Conservation (phyloP, 2,329 filamentous ascomycete species). For the Aspergillus pseudoterreus region DNA sequence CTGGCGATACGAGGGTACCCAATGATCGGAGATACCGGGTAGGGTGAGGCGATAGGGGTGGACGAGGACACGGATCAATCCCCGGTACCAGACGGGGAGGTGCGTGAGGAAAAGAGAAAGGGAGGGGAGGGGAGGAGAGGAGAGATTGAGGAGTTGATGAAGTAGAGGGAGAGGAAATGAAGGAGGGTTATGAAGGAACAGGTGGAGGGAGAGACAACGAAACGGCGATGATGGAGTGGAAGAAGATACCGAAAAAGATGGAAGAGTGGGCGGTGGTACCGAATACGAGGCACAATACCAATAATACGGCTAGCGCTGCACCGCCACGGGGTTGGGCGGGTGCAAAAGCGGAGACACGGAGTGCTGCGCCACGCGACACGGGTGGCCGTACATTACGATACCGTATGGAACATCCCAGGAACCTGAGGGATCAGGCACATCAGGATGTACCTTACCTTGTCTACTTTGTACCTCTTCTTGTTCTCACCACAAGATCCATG, state of each 20-base stretch:
- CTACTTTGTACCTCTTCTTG: background rate
- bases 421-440: background rate
- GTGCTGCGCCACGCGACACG: background rate
- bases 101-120: background rate
- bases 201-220: background rate
- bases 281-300: background rate
- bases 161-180: background rate
- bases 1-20: background rate
- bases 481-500: background rate
- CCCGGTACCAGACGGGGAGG: background rate
- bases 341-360: background rate
- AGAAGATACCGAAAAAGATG: background rate
- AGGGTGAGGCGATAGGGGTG: constrained; percentile 1
- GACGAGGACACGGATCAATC: background rate
- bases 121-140: background rate
- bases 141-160: background rate
- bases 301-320: background rate
- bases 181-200: too few relatives aligned
- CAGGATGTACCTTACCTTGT: background rate
- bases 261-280: background rate
- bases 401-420: background rate
- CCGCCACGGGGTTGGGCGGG: background rate
- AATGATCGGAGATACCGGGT: background rate
- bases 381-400: too few relatives aligned
- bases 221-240: background rate